A percentile compares a stretch with the other conserved stretches of the same genome.
These are phyloP conservation scores for Dactylellina drechsleri DNA, from an alignment of 2,329 filamentous ascomycete species.

Conservation along the genomic window DNA sequence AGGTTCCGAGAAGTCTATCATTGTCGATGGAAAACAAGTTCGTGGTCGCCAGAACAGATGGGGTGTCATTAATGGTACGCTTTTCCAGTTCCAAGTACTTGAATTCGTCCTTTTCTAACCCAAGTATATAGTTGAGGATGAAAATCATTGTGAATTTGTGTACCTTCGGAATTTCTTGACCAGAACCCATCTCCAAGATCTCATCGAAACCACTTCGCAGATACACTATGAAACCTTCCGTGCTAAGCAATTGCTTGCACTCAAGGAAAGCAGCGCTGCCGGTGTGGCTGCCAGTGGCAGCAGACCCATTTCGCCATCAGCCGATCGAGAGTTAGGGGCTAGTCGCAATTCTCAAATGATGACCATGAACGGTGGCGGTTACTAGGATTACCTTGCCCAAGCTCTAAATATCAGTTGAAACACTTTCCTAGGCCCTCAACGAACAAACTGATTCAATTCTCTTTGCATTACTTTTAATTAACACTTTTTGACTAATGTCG, in stretches of 20 bases:
- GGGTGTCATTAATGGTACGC: constrained; percentile 85
- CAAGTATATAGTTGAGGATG: constrained; percentile 78
- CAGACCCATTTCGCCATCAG: constrained; percentile 92
- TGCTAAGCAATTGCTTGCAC: constrained; percentile 94
- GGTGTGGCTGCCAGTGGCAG: constrained; percentile 72
- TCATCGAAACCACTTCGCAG: constrained; percentile 99
- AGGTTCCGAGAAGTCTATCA: constrained; percentile 96
- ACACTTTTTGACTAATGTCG: not conserved
- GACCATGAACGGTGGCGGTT: constrained; percentile 98
- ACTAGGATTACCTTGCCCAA: constrained; percentile 36
- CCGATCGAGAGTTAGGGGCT: constrained; percentile 81
- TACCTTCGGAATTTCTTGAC: constrained; percentile 98
- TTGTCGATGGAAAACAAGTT: constrained; percentile 96
- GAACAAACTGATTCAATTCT: constrained; percentile 3
- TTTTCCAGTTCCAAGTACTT: not conserved
- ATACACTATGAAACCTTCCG: constrained; percentile 99
- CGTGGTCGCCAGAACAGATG: constrained; percentile 98
- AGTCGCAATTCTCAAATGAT: constrained; percentile 97
- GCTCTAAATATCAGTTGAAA: constrained; percentile 1
- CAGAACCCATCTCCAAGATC: constrained; percentile 95
- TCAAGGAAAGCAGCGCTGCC: constrained; percentile 97
- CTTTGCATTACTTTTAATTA: not conserved
- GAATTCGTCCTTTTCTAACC: not conserved
- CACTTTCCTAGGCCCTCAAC: not conserved
- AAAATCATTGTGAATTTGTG: constrained; percentile 99